Evolutionary conservation across 164 flowering plant genomes (phyloP), one percentile per base, ranked within the genome.

Genomic region (Vitis rotundifolia): DNA sequence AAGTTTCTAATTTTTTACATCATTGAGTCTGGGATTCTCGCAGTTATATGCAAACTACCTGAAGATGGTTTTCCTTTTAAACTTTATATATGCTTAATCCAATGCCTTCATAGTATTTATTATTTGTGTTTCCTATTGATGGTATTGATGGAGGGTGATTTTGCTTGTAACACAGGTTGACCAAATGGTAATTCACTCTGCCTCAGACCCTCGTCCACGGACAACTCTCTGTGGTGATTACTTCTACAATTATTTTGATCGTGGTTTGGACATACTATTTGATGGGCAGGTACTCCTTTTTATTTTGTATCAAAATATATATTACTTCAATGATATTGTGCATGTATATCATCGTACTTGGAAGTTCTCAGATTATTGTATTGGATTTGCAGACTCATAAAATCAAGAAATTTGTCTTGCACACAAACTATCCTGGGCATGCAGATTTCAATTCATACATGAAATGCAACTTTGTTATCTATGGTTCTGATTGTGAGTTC

Each of bases 121-220:
- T 37, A 37, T 37, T 3, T 37, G 3, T 37, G 44, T 37, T 37
- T 2, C 44, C 7, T 37, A 37, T 37, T 37, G 44, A 37, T 37
- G 44, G 51, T 13, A 31, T 63, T 64, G 13, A 14, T 68, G 64
- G 22, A 44, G 68, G 9, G 37, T 59, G 28, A 56, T 71, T 69
- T 49, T 72, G 14, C 22, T 66, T 19, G 66, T 57, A 49, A 28
- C 72, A 65, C 80, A 95, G 99, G 99, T 95, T 15, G 99, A 95
- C 72, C 99, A 92, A 77, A 95, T 95, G 99, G 91, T 93, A 61
- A 95, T 95, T 69, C 99, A 95, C 76, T 95, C 99, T 70, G 91
- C 93, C 18, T 95, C 97, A 13, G 98, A 95, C 71, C 98, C 91
- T 73, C 88, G 92, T 10, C 98, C 99, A 16, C 78, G 91, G 31